A percentile compares a stretch with the other conserved stretches of the same genome.
Evolutionary conservation across 345 rosid species (phyloP).

Genomic region (Punica granatum): DNA sequence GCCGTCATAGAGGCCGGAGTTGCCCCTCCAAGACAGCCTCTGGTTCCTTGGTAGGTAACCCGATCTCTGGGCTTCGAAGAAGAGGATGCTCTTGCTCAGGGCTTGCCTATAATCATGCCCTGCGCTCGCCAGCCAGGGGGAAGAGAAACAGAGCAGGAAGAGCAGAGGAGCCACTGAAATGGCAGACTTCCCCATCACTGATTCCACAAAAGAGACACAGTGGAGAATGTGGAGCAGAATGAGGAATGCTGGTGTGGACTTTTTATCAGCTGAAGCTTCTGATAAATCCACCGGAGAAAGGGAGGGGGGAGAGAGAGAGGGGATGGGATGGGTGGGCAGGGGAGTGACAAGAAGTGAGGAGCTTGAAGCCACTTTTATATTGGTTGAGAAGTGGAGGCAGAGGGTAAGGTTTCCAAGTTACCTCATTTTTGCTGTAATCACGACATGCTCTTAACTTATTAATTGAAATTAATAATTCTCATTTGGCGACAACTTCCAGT

Average conservation of each 20-base stretch:
- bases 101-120: conserved; percentile 46
- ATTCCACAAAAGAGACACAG: neutral
- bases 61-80: conserved; percentile 30
- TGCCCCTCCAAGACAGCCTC: conserved; percentile 22
- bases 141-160: conserved; percentile 28
- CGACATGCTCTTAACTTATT: no score
- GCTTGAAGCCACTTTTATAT: conserved; percentile 34
- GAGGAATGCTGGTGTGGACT: conserved; percentile 38
- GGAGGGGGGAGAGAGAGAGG: conserved; percentile 3
- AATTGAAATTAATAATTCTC: no score
- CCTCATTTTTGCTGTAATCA: no score
- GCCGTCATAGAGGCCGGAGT: conserved; percentile 21
- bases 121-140: conserved; percentile 38
- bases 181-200: neutral
- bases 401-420: conserved; percentile 18
- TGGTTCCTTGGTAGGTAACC: conserved; percentile 21
- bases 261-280: conserved; percentile 33
- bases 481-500: no score
- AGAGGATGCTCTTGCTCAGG: conserved; percentile 23
- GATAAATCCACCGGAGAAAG: conserved; percentile 25
- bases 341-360: conserved; percentile 15
- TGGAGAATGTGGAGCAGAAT: conserved; percentile 1
- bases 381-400: conserved; percentile 36
- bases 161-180: conserved; percentile 36
- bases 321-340: conserved; percentile 7